Evolutionary conservation across 352 stramenopile species (phyloP).

Genomic region (Thalassiosira hispida): DNA sequence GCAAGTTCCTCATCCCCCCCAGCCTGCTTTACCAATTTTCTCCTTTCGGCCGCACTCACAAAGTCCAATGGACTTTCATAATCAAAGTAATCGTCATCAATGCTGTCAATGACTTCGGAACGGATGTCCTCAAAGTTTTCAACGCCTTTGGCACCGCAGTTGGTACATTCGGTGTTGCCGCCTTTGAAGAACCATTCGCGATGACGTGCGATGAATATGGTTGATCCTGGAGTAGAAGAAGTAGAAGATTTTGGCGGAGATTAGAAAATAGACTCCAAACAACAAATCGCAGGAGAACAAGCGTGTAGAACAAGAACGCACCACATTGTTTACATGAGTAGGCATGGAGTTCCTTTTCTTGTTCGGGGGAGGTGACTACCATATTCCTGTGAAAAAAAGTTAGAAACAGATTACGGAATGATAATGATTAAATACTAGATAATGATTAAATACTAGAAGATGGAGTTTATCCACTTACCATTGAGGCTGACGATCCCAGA

Average conservation of each 20-base stretch:
- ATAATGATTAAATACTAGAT: slow-evolving; percentile 1
- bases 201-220: slow-evolving; percentile 78
- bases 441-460: neutral
- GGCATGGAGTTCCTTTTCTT: slow-evolving; percentile 82
- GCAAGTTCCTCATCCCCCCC: slow-evolving; percentile 73
- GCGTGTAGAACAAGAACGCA: neutral
- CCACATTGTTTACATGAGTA: slow-evolving; percentile 77
- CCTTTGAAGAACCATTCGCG: slow-evolving; percentile 83
- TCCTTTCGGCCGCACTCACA: slow-evolving; percentile 70
- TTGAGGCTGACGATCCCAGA: slow-evolving; percentile 82
- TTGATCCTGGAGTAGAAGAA: slow-evolving; percentile 40
- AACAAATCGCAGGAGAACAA: neutral
- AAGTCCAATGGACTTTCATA: slow-evolving; percentile 81
- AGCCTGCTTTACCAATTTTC: slow-evolving; percentile 67
- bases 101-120: slow-evolving; percentile 68
- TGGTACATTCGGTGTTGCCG: slow-evolving; percentile 71
- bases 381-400: slow-evolving; percentile 58
- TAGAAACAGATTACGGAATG: neutral
- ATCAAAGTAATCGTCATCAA: slow-evolving; percentile 81
- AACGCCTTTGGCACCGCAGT: slow-evolving; percentile 72
- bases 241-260: neutral
- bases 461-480: slow-evolving; percentile 33
- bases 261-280: neutral
- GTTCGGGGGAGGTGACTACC: slow-evolving; percentile 78
- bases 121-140: slow-evolving; percentile 82